A percentile compares a stretch with the other conserved stretches of the same genome.
phyloP scores from a whole-genome alignment of 2,329 filamentous ascomycete species.

The Hypoxylon sp. region DNA sequence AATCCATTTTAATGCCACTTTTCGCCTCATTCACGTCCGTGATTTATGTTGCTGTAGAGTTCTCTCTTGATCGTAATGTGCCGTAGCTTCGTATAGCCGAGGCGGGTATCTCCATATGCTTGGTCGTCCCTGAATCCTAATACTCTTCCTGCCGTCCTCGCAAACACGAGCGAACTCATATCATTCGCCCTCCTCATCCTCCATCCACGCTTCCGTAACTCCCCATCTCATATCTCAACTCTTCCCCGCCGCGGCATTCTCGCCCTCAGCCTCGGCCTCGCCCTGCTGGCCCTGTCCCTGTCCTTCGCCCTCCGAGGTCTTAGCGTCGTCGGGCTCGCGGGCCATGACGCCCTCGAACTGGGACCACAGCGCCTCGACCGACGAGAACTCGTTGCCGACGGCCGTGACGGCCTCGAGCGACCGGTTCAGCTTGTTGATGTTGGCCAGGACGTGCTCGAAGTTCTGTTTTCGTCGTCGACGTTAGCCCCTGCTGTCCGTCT shows the following conservation, averaged over 20 bases:
- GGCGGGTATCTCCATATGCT: conserved; percentile 35
- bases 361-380: conserved; percentile 95
- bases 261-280: conserved; percentile 37
- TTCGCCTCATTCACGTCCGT: conserved; percentile 11
- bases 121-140: conserved; percentile 11
- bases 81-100: conserved; percentile 12
- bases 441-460: conserved; percentile 91
- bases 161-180: not conserved
- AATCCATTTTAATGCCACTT: conserved; percentile 39
- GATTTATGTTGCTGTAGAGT: conserved; percentile 28
- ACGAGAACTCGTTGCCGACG: conserved; percentile 96
- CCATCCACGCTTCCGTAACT: conserved; percentile 7
- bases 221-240: conserved; percentile 13
- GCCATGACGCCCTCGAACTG: conserved; percentile 98
- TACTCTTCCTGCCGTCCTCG: not conserved
- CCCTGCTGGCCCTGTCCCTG: conserved; percentile 39
- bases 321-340: conserved; percentile 60
- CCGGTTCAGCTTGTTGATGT: conserved; percentile 94
- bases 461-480: conserved; percentile 52
- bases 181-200: not conserved
- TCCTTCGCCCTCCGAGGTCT: conserved; percentile 33
- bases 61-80: conserved; percentile 6
- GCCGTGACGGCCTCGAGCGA: conserved; percentile 90
- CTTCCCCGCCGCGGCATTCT: conserved; percentile 13
- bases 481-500: not conserved